Evolutionary conservation across 2,329 filamentous ascomycete species (phyloP).

Genomic region (Teratosphaeria destructans): DNA sequence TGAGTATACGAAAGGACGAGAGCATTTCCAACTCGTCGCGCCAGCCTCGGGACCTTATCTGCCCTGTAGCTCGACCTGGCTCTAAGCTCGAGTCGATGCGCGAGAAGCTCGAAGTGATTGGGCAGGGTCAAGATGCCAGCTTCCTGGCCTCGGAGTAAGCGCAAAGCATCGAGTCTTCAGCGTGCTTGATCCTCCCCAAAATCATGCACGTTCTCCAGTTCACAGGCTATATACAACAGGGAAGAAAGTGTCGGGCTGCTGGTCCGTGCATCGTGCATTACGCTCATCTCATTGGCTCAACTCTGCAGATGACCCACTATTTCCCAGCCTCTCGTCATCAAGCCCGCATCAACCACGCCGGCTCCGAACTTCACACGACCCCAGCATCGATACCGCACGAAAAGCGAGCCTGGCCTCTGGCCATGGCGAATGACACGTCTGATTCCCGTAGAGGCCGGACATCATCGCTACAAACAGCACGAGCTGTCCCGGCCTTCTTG

Average conservation of each 20-base stretch:
- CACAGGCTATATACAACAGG: too few relatives aligned
- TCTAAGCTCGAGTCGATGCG: too few relatives aligned
- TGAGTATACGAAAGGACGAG: background rate
- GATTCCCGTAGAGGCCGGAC: background rate
- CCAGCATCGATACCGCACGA: background rate
- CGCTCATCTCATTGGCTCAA: background rate
- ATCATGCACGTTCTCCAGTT: too few relatives aligned
- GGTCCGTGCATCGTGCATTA: background rate
- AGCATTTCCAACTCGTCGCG: too few relatives aligned
- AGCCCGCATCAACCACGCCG: background rate
- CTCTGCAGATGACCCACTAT: background rate
- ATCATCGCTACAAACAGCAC: slow-evolving; percentile 15
- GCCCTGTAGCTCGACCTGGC: too few relatives aligned
- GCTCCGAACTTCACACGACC: background rate
- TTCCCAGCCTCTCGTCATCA: background rate
- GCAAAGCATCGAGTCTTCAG: too few relatives aligned
- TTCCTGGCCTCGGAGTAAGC: too few relatives aligned
- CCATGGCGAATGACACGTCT: background rate
- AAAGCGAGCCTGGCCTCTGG: background rate
- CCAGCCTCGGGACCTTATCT: too few relatives aligned
- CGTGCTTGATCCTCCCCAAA: too few relatives aligned
- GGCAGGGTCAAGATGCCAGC: too few relatives aligned
- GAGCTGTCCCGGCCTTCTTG: slow-evolving; percentile 20
- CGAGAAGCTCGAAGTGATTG: too few relatives aligned
- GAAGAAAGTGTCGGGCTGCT: background rate